phyloP scores from a whole-genome alignment of 768 basidiomycete genomes.

The Termitomyces bulborhizus region DNA sequence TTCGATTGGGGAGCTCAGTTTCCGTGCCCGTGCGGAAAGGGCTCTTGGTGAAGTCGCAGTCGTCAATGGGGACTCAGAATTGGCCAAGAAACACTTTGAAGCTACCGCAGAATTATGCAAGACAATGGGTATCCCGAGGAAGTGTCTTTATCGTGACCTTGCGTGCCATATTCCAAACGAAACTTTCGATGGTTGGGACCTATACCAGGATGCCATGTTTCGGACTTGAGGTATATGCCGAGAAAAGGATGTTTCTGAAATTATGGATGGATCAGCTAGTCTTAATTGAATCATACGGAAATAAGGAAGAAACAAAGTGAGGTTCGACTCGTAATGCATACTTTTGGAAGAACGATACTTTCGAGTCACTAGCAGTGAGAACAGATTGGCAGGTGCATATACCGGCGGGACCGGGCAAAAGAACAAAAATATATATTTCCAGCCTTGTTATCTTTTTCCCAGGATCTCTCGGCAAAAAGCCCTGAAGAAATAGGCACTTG shows the following conservation, averaged over 20 bases:
- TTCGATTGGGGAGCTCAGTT: background rate
- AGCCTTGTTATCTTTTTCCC: background rate
- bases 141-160: conserved; percentile 1
- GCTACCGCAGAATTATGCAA: background rate
- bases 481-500: background rate
- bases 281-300: too few relatives aligned
- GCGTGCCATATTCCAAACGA: background rate
- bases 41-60: conserved; percentile 6
- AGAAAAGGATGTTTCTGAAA: too few relatives aligned
- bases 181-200: conserved; percentile 3
- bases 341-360: too few relatives aligned
- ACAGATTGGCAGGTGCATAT: too few relatives aligned
- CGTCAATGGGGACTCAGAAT: background rate
- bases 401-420: too few relatives aligned
- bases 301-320: too few relatives aligned
- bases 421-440: too few relatives aligned
- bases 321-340: too few relatives aligned
- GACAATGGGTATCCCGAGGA: background rate
- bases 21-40: background rate
- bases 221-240: background rate
- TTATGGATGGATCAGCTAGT: too few relatives aligned
- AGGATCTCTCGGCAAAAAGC: background rate
- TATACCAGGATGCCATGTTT: background rate
- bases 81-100: conserved; percentile 1
- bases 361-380: too few relatives aligned